Evolutionary conservation across 2,329 filamentous ascomycete species (phyloP), one percentile per base, ranked within the genome.

Genomic region (Aspergillaceae sp.): DNA sequence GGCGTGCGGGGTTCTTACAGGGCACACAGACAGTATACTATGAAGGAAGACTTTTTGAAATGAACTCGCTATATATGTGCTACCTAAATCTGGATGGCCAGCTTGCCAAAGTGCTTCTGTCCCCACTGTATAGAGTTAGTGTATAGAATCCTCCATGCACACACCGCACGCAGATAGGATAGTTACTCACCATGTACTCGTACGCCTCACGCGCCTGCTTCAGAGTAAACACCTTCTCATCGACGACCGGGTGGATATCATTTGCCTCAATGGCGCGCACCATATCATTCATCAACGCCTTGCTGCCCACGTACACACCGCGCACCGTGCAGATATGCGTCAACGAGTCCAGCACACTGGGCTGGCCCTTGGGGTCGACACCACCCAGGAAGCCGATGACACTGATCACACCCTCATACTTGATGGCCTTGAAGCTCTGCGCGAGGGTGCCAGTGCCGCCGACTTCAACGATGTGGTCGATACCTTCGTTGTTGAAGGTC

Each of bases 391-490:
- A 79, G 2, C 78, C 78, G 46, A 80, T 79, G 47, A 80, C 71
- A 48, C 61, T 70, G 52, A 78, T 76, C 9, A 78, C 64, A 32
- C 77, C 78, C 51, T 80, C 78, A 29, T 73, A 71, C 44, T 68
- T 69, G 47, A 80, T 65, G 1, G 75, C 74, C 51, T 74, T 74
- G 36, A 83, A 64, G 2, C 72, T 74, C 57, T 83, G 72, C 3
- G 66, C 55, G 51, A 86, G 71, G 0, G 81, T 84, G n/a, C 70
- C 73, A 0, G 78, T 70, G 0, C 83, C 83, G 8, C 79, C 83
- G n/a, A 85, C 76, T 55, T 87, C 83, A 35, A 84, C 57, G 35
- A 86, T 67, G 49, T 82, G 72, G 54, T 85, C 75, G 5, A 83
- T 76, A 8, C 83, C 83, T 2, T 55, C 56, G 10, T 74, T 74